phyloP scores from a whole-genome alignment of 257 asterid genomes.

The Solanum pennellii region DNA sequence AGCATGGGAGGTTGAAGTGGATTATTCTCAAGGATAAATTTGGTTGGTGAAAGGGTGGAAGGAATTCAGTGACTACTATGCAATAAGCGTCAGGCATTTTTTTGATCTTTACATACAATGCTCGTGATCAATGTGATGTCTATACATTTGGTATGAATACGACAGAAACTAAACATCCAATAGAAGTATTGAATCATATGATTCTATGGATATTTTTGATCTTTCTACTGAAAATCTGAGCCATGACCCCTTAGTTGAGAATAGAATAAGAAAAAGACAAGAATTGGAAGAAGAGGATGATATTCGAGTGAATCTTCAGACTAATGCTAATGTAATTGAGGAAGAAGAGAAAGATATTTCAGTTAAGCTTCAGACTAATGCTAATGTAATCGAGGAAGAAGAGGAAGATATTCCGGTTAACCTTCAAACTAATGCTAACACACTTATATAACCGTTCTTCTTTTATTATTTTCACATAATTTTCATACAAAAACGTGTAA shows the following conservation, averaged over 20 bases:
- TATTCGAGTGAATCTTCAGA: background rate
- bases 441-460: background rate
- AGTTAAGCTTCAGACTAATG: no score
- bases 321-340: background rate
- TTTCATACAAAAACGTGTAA: no score
- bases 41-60: background rate
- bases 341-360: background rate
- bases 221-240: background rate
- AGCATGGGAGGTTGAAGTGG: background rate
- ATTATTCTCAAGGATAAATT: background rate
- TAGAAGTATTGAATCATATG: background rate
- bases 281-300: background rate
- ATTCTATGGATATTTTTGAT: background rate
- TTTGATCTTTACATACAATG: background rate
- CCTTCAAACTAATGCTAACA: background rate
- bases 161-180: background rate
- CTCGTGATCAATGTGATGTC: background rate
- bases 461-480: background rate
- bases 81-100: background rate
- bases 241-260: background rate
- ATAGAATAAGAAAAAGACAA: background rate
- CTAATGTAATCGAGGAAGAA: no score
- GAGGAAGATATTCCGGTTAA: no score
- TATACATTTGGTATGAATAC: background rate
- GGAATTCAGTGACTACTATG: background rate